phyloP scores from a whole-genome alignment of 495 filamentous ascomycete species.

The Margaritispora aquatica region DNA sequence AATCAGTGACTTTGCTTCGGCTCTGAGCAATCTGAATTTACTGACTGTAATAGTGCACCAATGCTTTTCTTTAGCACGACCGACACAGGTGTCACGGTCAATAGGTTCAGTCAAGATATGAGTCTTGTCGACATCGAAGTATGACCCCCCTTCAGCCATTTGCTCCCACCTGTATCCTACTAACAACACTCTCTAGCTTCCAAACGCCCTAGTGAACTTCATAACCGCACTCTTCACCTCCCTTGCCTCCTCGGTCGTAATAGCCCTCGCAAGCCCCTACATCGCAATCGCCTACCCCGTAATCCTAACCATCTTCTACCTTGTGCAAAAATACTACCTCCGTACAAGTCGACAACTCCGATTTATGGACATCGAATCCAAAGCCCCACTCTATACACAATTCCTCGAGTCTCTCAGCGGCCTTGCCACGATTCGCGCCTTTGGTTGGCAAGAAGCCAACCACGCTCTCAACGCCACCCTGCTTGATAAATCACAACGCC shows the following conservation, averaged over 20 bases:
- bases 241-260: slow-evolving; percentile 1
- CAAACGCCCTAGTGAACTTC: slow-evolving; percentile 7
- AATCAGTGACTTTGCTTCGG: not conserved
- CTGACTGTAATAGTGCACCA: not conserved
- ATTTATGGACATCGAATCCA: slow-evolving; percentile 45
- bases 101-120: slow-evolving; percentile 36
- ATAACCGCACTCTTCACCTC: not conserved
- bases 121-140: slow-evolving; percentile 17
- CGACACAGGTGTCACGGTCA: slow-evolving; percentile 25
- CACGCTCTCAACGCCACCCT: slow-evolving; percentile 39
- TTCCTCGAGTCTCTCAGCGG: slow-evolving; percentile 44
- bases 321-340: slow-evolving; percentile 53
- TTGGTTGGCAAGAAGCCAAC: slow-evolving; percentile 37
- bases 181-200: not conserved
- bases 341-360: slow-evolving; percentile 54
- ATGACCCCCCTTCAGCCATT: slow-evolving; percentile 20
- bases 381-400: slow-evolving; percentile 32
- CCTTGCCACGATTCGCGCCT: slow-evolving; percentile 42
- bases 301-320: slow-evolving; percentile 32
- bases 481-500: slow-evolving; percentile 46
- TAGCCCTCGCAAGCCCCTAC: slow-evolving; percentile 15
- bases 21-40: not conserved
- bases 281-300: slow-evolving; percentile 19
- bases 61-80: slow-evolving; percentile 6
- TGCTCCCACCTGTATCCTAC: not conserved